phyloP scores from a whole-genome alignment of 2,329 filamentous ascomycete genomes.

The Xylaria arbuscula region DNA sequence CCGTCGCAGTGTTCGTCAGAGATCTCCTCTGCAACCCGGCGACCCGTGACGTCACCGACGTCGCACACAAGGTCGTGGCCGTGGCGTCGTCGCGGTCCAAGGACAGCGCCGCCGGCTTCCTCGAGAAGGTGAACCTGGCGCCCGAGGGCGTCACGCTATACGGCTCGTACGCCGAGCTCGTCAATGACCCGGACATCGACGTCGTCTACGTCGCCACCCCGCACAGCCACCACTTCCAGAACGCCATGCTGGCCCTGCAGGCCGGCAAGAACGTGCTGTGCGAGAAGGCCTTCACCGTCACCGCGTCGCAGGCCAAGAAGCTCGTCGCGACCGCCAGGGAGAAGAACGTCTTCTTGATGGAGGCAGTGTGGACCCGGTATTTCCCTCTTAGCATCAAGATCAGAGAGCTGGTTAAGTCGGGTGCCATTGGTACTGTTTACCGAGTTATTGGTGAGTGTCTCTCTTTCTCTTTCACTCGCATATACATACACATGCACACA shows the following conservation, averaged over 20 bases:
- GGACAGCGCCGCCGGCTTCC: conserved; percentile 76
- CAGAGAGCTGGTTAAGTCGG: conserved; percentile 69
- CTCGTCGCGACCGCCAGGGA: conserved; percentile 76
- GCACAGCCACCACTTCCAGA: conserved; percentile 93
- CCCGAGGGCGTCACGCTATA: conserved; percentile 76
- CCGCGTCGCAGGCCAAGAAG: conserved; percentile 78
- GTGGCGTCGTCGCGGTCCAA: conserved; percentile 82
- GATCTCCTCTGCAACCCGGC: conserved; percentile 82
- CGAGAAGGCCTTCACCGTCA: conserved; percentile 91
- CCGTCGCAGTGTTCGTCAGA: conserved; percentile 71
- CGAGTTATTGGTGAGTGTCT: conserved; percentile 62
- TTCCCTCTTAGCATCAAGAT: conserved; percentile 85
- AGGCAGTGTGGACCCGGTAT: conserved; percentile 90
- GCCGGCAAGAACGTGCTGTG: conserved; percentile 90
- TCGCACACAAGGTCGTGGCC: conserved; percentile 81
- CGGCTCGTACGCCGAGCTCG: conserved; percentile 84
- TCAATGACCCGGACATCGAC: conserved; percentile 81
- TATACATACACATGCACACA: too few relatives aligned
- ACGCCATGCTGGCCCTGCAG: conserved; percentile 83
- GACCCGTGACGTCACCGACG: conserved; percentile 74
- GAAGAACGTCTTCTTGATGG: conserved; percentile 83
- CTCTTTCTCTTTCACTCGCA: not conserved
- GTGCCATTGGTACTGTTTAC: conserved; percentile 69
- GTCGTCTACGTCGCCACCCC: conserved; percentile 91
- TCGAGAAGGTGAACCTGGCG: conserved; percentile 73